Evolutionary conservation across 1,284 basidiomycete genomes (phyloP).

Genomic region (Leccinum pachyderme): DNA sequence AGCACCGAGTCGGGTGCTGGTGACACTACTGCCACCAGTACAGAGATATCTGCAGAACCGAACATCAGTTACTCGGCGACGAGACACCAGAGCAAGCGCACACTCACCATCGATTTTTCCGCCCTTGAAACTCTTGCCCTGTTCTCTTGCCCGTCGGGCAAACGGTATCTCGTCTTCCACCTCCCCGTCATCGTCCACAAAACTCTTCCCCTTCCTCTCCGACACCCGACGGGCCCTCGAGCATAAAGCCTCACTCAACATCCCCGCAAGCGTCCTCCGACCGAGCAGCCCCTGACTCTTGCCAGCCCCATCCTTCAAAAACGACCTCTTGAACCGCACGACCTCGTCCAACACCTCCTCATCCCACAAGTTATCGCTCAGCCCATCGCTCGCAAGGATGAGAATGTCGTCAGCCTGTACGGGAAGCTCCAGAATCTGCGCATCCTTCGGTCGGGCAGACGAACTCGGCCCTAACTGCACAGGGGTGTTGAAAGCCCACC

Average conservation of each 20-base stretch:
- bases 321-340: conserved; percentile 56
- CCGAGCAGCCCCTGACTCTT: conserved; percentile 38
- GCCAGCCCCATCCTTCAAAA: conserved; percentile 27
- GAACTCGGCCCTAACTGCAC: conserved; percentile 83
- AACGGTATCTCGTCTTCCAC: conserved; percentile 63
- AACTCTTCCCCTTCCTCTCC: conserved; percentile 38
- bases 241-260: conserved; percentile 70
- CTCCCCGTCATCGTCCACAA: conserved; percentile 24
- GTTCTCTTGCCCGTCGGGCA: conserved; percentile 61
- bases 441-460: conserved; percentile 69
- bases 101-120: conserved; percentile 75
- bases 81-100: neutral
- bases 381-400: conserved; percentile 86
- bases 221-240: conserved; percentile 64
- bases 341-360: conserved; percentile 93
- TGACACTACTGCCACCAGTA: conserved; percentile 59
- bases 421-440: conserved; percentile 71
- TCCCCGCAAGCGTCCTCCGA: conserved; percentile 57
- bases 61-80: conserved; percentile 2
- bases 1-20: conserved; percentile 35
- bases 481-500: conserved; percentile 93
- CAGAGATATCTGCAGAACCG: conserved; percentile 57
- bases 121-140: conserved; percentile 61
- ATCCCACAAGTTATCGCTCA: conserved; percentile 95
- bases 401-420: conserved; percentile 88